Conservation (phyloP, 345 rosid species). For the Hibiscus syriacus region DNA sequence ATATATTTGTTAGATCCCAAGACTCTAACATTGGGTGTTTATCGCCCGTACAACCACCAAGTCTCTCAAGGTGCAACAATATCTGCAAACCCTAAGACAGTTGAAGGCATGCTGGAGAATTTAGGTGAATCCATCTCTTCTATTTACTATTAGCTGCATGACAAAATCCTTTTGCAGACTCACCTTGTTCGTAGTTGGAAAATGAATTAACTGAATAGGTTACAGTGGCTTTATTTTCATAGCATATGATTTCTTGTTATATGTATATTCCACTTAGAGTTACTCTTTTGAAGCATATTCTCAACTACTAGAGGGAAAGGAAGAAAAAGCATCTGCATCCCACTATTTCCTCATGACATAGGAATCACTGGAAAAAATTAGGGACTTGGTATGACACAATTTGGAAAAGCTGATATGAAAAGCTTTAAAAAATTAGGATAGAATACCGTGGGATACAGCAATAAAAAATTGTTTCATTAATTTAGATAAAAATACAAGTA, state of each 20-base stretch:
- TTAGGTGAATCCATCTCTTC: conserved; percentile 41
- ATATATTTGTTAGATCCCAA: conserved; percentile 89
- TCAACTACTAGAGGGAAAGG: neutral
- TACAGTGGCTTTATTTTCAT: neutral
- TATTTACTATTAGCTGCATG: neutral
- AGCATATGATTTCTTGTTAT: neutral
- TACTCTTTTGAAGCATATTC: neutral
- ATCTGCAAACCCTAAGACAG: conserved; percentile 56
- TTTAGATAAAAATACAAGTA: neutral
- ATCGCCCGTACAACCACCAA: conserved; percentile 55
- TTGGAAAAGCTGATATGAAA: neutral
- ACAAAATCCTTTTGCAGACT: neutral
- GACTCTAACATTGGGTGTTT: conserved; percentile 54
- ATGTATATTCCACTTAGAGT: neutral
- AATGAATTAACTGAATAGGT: neutral
- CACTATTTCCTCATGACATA: neutral
- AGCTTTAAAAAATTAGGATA: neutral
- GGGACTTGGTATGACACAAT: neutral
- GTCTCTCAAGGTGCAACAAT: conserved; percentile 46
- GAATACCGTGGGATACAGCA: neutral
- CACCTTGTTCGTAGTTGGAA: neutral
- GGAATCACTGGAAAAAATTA: neutral
- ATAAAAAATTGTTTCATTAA: neutral
- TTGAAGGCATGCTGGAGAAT: conserved; percentile 85
- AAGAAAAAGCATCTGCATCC: neutral